These are phyloP conservation scores for Wallacemonas collosoma DNA, from an alignment of 208 protist species.

Conservation along the genomic window DNA sequence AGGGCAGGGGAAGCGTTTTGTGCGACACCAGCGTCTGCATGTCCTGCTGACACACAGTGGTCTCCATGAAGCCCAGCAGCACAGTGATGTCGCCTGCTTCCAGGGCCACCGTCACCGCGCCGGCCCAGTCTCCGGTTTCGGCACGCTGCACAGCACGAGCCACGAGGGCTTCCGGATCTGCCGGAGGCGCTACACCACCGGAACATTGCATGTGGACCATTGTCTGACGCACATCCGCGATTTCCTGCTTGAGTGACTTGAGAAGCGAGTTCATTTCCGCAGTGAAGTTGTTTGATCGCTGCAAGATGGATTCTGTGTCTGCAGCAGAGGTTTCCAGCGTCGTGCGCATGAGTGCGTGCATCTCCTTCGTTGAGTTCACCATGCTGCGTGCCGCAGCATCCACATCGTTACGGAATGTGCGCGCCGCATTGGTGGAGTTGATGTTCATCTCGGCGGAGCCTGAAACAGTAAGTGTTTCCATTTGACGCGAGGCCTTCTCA, in stretches of 20 bases:
- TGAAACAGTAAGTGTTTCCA: constrained; percentile 51
- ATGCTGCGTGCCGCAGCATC: constrained; percentile 56
- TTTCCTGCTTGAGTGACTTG: constrained; percentile 44
- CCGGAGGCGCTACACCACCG: constrained; percentile 19
- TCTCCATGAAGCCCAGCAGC: constrained; percentile 82
- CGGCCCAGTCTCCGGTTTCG: constrained; percentile 67
- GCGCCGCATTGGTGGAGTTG: constrained; percentile 58
- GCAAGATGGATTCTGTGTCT: constrained; percentile 32
- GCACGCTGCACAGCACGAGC: constrained; percentile 55
- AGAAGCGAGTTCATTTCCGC: constrained; percentile 39
- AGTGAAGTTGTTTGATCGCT: constrained; percentile 26
- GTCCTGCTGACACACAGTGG: constrained; percentile 71
- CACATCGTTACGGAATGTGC: constrained; percentile 59
- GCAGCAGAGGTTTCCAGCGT: constrained; percentile 36
- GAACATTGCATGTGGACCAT: constrained; percentile 31
- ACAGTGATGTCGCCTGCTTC: constrained; percentile 74
- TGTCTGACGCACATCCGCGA: constrained; percentile 46
- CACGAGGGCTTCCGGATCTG: constrained; percentile 73
- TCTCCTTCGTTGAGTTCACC: constrained; percentile 31
- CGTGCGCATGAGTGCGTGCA: constrained; percentile 37
- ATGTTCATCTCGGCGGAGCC: constrained; percentile 41
- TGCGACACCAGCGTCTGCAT: constrained; percentile 52
- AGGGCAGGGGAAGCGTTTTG: constrained; percentile 60
- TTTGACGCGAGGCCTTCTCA: constrained; percentile 62
- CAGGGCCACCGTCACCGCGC: constrained; percentile 67